These are phyloP conservation scores for Salix koriyanagi DNA, from an alignment of 345 rosid genomes.

Conservation along the genomic window DNA sequence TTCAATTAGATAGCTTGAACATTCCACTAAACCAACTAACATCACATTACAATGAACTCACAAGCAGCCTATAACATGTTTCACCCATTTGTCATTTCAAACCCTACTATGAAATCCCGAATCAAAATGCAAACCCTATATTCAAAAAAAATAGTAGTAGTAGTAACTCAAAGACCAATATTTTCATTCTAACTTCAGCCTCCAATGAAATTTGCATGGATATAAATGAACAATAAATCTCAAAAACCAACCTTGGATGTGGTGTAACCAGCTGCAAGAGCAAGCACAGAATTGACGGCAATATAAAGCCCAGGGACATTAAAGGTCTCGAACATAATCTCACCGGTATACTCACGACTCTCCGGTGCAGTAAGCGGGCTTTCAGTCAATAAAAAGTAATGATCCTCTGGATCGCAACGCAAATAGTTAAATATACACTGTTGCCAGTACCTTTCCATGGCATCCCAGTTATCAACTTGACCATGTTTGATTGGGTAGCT, in stretches of 20 bases:
- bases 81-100: neutral
- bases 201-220: neutral
- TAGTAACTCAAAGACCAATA: neutral
- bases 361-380: conserved; percentile 97
- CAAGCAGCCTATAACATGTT: neutral
- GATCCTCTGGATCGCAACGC: conserved; percentile 99
- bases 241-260: conserved; percentile 68
- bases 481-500: conserved; percentile 80
- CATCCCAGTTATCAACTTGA: conserved; percentile 95
- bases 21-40: neutral
- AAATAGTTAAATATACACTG: conserved; percentile 83
- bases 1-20: conserved; percentile 3
- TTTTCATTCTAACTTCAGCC: neutral
- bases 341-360: conserved; percentile 90
- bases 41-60: neutral
- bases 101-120: neutral
- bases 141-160: neutral
- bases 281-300: conserved; percentile 97
- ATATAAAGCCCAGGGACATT: conserved; percentile 93
- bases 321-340: conserved; percentile 93
- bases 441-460: conserved; percentile 98
- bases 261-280: conserved; percentile 96
- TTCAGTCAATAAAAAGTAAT: conserved; percentile 89
- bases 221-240: neutral
- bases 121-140: neutral